Percentiles rank a stretch among this genome's conserved stretches.
phyloP scores from a whole-genome alignment of 148 eudicot genomes.

The Camellia japonica region DNA sequence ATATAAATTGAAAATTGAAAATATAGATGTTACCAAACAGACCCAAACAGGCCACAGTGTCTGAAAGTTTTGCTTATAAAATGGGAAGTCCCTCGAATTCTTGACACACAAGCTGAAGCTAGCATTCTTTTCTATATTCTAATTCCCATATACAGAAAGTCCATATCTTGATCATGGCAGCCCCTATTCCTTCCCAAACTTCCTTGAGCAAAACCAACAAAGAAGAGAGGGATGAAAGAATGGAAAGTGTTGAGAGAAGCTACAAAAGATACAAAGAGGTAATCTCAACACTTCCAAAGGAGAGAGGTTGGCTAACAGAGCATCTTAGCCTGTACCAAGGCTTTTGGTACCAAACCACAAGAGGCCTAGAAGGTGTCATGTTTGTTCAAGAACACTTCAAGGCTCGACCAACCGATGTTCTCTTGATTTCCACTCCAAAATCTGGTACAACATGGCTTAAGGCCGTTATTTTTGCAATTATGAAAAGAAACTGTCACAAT shows the following conservation, averaged over 20 bases:
- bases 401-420: not conserved
- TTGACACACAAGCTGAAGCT: too few species aligned
- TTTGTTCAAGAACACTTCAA: conserved; percentile 9
- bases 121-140: too few species aligned
- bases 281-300: too few species aligned
- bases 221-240: not conserved
- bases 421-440: conserved; percentile 3
- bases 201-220: not conserved
- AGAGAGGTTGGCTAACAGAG: too few species aligned
- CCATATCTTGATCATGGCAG: not conserved
- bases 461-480: conserved; percentile 9
- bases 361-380: not conserved
- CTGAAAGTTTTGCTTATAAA: too few species aligned
- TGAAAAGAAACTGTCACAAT: not conserved
- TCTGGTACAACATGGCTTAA: conserved; percentile 25
- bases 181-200: not conserved
- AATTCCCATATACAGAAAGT: too few species aligned
- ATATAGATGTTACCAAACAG: too few species aligned
- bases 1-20: too few species aligned
- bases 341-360: not conserved
- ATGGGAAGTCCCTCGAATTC: too few species aligned
- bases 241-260: not conserved
- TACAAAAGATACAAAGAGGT: not conserved
- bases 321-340: too few species aligned
- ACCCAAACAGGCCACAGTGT: too few species aligned